phyloP scores from a whole-genome alignment of 192 early-diverging fungal genomes.

The Phlyctochytrium planicorne region DNA sequence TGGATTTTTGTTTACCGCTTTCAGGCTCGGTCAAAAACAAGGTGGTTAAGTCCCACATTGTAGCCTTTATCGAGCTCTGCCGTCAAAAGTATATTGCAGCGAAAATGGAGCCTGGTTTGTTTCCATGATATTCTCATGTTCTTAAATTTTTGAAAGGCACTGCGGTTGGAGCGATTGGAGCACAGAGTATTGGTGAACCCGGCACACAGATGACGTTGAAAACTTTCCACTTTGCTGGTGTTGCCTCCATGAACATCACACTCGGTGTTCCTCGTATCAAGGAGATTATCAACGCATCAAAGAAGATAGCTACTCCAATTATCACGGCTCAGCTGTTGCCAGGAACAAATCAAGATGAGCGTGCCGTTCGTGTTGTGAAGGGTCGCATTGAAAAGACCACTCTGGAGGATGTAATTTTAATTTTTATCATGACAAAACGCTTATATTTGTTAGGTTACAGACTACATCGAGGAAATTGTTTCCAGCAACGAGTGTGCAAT shows the following conservation, averaged over 20 bases:
- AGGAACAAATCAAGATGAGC: constrained; percentile 38
- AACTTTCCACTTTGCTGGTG: constrained; percentile 99
- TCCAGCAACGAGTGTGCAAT: constrained; percentile 72
- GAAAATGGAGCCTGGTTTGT: constrained; percentile 86
- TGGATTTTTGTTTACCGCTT: too few relatives aligned
- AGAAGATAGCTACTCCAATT: constrained; percentile 92
- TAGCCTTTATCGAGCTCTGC: constrained; percentile 75
- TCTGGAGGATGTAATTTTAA: constrained; percentile 65
- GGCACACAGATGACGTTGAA: constrained; percentile 99
- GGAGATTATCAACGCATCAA: constrained; percentile 99
- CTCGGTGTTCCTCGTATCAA: constrained; percentile 99
- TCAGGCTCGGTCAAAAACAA: too few relatives aligned
- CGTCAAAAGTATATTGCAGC: constrained; percentile 81
- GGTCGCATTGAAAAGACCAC: constrained; percentile 91
- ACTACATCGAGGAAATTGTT: constrained; percentile 92
- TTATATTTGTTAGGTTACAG: constrained; percentile 62
- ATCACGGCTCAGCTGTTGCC: constrained; percentile 74
- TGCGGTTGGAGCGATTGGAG: constrained; percentile 95
- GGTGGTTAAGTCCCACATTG: constrained; percentile 74
- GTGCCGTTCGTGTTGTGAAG: constrained; percentile 91
- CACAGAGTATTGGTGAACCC: constrained; percentile 97
- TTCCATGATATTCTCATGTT: not conserved
- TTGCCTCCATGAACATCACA: constrained; percentile 98
- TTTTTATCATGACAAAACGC: constrained; percentile 16
- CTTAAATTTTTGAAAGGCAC: constrained; percentile 43